Conservation (phyloP, 257 asterid species). For the Lycium ferocissimum region DNA sequence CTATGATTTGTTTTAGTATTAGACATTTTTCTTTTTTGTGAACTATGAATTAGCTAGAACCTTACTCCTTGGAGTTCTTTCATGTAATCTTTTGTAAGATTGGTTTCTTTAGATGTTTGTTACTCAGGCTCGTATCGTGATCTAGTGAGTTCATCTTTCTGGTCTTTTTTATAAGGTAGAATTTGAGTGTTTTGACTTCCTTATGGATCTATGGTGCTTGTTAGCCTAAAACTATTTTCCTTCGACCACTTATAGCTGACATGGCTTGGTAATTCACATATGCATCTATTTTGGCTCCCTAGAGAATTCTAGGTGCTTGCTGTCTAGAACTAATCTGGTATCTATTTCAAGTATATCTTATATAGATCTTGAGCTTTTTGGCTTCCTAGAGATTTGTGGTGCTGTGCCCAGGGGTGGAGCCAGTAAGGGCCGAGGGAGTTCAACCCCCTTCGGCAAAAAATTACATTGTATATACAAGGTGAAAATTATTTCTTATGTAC, state of each 20-base stretch:
- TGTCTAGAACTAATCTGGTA: not conserved
- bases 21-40: not conserved
- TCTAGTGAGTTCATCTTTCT: not conserved
- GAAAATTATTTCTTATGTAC: too few relatives aligned
- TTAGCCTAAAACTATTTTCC: not conserved
- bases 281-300: not conserved
- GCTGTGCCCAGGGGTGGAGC: too few relatives aligned
- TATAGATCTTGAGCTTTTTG: not conserved
- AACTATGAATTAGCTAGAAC: conserved; percentile 29
- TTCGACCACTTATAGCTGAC: not conserved
- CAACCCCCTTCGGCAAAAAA: too few relatives aligned
- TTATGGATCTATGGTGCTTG: not conserved
- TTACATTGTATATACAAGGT: too few relatives aligned
- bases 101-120: conserved; percentile 21
- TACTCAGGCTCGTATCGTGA: not conserved
- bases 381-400: not conserved
- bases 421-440: too few relatives aligned
- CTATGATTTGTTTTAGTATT: conserved; percentile 20
- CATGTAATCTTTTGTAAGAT: not conserved
- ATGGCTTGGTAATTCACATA: not conserved
- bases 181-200: not conserved
- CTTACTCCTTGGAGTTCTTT: not conserved
- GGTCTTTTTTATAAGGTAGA: not conserved
- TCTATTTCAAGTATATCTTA: not conserved
- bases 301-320: not conserved